A percentile compares a stretch with the other conserved stretches of the same genome.
Conservation (phyloP, 2,329 filamentous ascomycete genomes). For the Trichophyton simii region DNA sequence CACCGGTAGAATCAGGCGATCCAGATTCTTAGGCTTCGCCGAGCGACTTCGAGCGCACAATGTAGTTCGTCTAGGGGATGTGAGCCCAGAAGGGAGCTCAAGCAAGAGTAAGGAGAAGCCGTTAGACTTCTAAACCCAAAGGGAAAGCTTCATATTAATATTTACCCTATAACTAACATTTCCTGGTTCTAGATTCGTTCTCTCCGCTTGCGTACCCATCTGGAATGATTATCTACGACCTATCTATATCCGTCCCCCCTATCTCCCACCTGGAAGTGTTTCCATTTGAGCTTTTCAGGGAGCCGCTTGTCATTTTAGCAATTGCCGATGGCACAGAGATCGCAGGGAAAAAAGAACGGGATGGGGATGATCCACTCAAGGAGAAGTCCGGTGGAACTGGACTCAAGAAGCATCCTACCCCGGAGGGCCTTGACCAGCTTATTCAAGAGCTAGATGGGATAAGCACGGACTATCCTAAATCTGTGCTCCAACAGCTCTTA, state of each 20-base stretch:
- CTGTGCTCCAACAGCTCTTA: constrained; percentile 63
- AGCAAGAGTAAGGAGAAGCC: constrained; percentile 59
- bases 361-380: background rate
- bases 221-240: constrained; percentile 77
- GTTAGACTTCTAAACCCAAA: background rate
- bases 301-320: constrained; percentile 71
- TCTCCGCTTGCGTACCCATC: constrained; percentile 78
- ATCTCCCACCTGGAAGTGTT: constrained; percentile 65
- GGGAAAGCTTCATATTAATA: background rate
- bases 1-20: constrained; percentile 70
- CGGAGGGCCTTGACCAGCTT: constrained; percentile 28
- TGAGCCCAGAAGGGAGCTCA: constrained; percentile 70
- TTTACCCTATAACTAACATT: constrained; percentile 4
- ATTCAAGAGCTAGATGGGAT: constrained; percentile 56
- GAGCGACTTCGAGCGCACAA: constrained; percentile 65
- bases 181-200: constrained; percentile 62
- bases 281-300: constrained; percentile 82
- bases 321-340: constrained; percentile 71
- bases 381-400: constrained; percentile 5
- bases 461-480: constrained; percentile 60
- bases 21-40: constrained; percentile 67
- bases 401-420: constrained; percentile 25
- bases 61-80: constrained; percentile 72
- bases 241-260: constrained; percentile 68
- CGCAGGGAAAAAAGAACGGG: constrained; percentile 16